Conservation (phyloP, 768 basidiomycete genomes). For the Pleurotus salmoneostramineus region DNA sequence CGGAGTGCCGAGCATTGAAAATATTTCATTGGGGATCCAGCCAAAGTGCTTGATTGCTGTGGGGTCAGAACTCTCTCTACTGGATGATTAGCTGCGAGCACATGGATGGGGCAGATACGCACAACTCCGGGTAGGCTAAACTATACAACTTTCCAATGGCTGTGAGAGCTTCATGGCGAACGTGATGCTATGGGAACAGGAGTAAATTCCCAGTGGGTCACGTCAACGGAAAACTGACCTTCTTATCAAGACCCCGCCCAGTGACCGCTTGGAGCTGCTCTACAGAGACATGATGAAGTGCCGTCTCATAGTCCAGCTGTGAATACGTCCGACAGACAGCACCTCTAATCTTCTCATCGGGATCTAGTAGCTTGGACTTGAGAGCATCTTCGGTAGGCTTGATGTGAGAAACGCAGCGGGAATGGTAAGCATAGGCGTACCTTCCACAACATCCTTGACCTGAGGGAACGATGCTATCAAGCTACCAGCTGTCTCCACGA, state of each 20-base stretch:
- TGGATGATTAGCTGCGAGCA: neutral
- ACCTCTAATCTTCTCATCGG: constrained; percentile 88
- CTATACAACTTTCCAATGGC: constrained; percentile 76
- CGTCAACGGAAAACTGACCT: constrained; percentile 40
- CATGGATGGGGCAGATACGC: constrained; percentile 22
- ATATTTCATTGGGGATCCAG: constrained; percentile 85
- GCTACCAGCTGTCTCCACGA: constrained; percentile 66
- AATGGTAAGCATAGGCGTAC: constrained; percentile 34
- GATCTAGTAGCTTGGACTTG: constrained; percentile 67
- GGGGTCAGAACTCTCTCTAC: constrained; percentile 76
- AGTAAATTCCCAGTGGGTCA: neutral
- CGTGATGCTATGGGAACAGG: constrained; percentile 39
- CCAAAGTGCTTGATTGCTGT: constrained; percentile 76
- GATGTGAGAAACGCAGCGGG: no score
- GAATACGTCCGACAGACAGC: constrained; percentile 81
- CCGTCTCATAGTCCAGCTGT: constrained; percentile 87
- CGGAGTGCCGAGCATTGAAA: constrained; percentile 47
- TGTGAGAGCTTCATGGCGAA: constrained; percentile 74
- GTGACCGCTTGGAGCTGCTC: constrained; percentile 60
- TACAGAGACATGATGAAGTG: constrained; percentile 73
- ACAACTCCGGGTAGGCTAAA: constrained; percentile 90
- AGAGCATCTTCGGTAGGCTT: constrained; percentile 44
- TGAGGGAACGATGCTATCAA: constrained; percentile 67
- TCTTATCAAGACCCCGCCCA: constrained; percentile 80
- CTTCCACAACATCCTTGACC: constrained; percentile 65